Percentiles rank a stretch among this genome's conserved stretches.
Evolutionary conservation across 2,329 filamentous ascomycete genomes (phyloP).

Genomic region (Botryotinia globosa): DNA sequence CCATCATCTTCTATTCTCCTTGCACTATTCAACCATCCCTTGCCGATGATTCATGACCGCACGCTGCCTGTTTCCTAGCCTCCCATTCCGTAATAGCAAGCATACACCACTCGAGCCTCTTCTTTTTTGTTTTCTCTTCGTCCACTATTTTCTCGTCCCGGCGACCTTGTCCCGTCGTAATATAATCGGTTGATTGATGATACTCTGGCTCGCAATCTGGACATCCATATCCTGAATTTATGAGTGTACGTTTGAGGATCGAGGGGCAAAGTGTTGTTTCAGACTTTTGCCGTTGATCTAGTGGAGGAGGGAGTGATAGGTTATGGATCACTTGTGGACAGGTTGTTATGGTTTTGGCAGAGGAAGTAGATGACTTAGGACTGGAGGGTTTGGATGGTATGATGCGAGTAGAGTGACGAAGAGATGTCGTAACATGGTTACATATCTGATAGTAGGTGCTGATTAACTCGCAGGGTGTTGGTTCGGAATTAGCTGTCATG

Average conservation of each 20-base stretch:
- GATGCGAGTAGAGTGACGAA: conserved; percentile 6
- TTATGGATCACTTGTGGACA: conserved; percentile 17
- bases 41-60: not conserved
- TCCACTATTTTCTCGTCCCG: not conserved
- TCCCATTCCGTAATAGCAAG: conserved; percentile 18
- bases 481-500: not conserved
- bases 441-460: conserved; percentile 14
- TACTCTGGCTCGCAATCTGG: conserved; percentile 18
- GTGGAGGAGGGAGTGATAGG: conserved; percentile 7
- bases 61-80: not conserved
- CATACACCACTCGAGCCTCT: conserved; percentile 12
- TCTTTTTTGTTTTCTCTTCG: not conserved
- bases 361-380: not conserved
- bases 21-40: not conserved
- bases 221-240: conserved; percentile 17
- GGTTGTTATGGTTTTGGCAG: not conserved
- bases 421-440: conserved; percentile 13
- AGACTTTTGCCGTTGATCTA: not conserved
- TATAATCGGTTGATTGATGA: conserved; percentile 4
- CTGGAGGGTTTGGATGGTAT: not conserved
- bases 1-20: not conserved
- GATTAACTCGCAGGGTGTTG: not conserved
- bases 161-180: not conserved
- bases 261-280: not conserved
- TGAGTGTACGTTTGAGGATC: not conserved